Base-by-base conservation (phyloP, 805 yeast species). In the Cephaloascus albidus region DNA sequence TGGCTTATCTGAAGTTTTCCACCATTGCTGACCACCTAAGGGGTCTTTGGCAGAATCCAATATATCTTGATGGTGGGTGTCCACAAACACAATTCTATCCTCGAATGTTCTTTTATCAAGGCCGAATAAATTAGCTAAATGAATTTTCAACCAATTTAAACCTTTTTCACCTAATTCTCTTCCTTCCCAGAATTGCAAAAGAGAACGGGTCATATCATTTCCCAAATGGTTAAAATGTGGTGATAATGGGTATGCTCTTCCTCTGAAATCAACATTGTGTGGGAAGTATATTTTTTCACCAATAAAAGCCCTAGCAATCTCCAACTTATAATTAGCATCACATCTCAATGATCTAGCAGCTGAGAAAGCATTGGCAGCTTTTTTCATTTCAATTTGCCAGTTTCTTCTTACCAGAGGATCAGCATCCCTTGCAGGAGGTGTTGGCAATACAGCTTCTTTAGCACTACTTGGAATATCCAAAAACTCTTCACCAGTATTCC, bases 241-340 rank as follows among this genome's bases (percentile, higher is more conserved):
- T 2, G 88, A 76, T 33, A 84, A 58, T 18, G 94, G 94, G 51
- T 84, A 84, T 2, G 90, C 87, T 58, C 94, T 74, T 5, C 94
- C 94, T 61, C 94, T 73, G 52, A 84, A 84, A 57, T 84, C 94
- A 41, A 84, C 61, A 45, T 82, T 82, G 53, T 85, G 90, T 6
- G 94, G 93, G 64, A 84, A 84, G 53, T 72, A 83, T 49, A 84
- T 73, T 48, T 72, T 71, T 55, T 84, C 93, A 18, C 94, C 94
- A 41, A 72, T 83, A 61, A 59, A 82, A 0, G 96, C 96, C 46
- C 97, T 73, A 1, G 98, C 97, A 54, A 93, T 87, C 58, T 93
- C 98, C 38, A 93, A 63, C 57, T 87, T 93, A 58, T 93, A 93
- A 57, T 93, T 90, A 45, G 85, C 71, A 59, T 89, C 97, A 64